Evolutionary conservation across 495 filamentous ascomycete species (phyloP), one percentile per base, ranked within the genome.

Genomic region (Talaromyces trachyspermus): DNA sequence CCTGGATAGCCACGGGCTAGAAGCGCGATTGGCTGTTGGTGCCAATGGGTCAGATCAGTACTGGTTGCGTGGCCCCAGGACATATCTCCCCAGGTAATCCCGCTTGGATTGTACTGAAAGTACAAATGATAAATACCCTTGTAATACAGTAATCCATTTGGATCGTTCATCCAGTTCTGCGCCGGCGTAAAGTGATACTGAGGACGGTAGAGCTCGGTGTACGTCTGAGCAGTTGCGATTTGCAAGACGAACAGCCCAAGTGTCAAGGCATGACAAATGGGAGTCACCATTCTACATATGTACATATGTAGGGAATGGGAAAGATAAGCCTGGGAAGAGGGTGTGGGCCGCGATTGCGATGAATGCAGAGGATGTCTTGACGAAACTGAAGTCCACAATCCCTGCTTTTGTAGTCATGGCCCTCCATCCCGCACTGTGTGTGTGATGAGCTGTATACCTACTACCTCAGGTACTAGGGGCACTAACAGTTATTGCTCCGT

Each of bases 141-240:
- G 2, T 58, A 54, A 54, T 75, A 38, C 44, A 76, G 74, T 55
- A 77, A 65, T 46, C 76, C 75, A 59, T 79, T 78, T n/a, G 76
- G 74, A 50, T 78, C 75, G 49, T 78, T 77, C 73, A 78, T 76
- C 46, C 76, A 78, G 37, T 61, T 52, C 23, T 47, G 49, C 5
- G 73, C 70, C 3, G 74, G 74, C 24, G 70, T 73, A 55, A 65
- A 79, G 54, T 79, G 75, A 36, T 53, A 64, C 29, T 63, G 54
- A 19, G 71, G 70, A 32, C 76, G 68, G 49, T 69, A 64, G 15
- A 56, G 53, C 19, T 72, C 68, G 8, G 43, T 57, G 51, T 78
- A 79, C 18, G 35, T 38, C 35, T 38, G 14, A 17, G 35, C 35
- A 32, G 29, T 9, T 32, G 29, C 29, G 29, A 32, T 32, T 32